Percentiles rank a stretch among this genome's conserved stretches.
Evolutionary conservation across 495 filamentous ascomycete species (phyloP).

Genomic region (Hyaloscypha variabilis): DNA sequence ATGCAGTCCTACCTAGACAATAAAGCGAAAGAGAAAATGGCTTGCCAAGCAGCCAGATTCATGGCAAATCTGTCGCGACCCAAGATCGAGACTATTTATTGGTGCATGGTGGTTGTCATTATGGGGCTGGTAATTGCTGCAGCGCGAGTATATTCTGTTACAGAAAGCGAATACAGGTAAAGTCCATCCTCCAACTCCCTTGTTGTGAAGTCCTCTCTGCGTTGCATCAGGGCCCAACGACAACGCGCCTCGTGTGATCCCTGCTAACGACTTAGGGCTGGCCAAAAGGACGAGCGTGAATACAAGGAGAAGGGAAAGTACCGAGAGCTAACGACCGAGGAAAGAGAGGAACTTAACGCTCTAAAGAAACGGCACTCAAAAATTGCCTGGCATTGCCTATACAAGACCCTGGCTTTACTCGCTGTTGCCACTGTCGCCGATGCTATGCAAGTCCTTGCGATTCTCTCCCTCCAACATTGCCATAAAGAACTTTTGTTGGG

Average conservation of each 20-base stretch:
- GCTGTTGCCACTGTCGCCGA: slow-evolving; percentile 30
- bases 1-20: neutral
- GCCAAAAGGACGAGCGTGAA: no score
- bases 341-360: neutral
- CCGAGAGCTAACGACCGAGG: no score
- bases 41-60: slow-evolving; percentile 34
- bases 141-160: slow-evolving; percentile 39
- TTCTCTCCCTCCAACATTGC: slow-evolving; percentile 48
- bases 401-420: neutral
- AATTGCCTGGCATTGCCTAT: neutral
- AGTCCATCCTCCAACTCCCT: slow-evolving; percentile 15
- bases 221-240: no score
- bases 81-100: slow-evolving; percentile 46
- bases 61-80: slow-evolving; percentile 37
- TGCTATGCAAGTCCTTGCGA: slow-evolving; percentile 45
- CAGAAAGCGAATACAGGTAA: slow-evolving; percentile 31
- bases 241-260: no score
- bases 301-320: no score
- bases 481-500: slow-evolving; percentile 51
- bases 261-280: no score
- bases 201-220: no score
- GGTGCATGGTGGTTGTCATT: slow-evolving; percentile 42
- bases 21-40: neutral
- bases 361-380: neutral
- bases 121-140: slow-evolving; percentile 34